Percentiles rank a stretch among this genome's conserved stretches.
Conservation (phyloP, 495 filamentous ascomycete genomes). For the Podospora fimiseda region DNA sequence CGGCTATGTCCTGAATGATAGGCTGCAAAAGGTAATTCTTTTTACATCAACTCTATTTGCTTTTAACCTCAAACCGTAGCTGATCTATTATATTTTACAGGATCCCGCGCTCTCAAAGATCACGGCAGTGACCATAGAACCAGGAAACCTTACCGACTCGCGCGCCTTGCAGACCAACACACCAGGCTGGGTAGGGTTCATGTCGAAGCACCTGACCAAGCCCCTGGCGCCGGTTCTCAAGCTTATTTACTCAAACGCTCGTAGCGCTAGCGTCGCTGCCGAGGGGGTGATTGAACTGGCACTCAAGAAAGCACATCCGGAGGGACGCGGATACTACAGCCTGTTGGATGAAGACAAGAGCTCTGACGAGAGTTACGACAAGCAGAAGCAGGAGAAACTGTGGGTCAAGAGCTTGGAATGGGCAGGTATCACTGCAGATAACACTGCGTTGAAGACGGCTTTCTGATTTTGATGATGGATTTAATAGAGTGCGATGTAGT, state of each 20-base stretch:
- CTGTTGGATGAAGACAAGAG: slow-evolving; percentile 31
- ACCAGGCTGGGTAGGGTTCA: slow-evolving; percentile 21
- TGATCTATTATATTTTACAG: too few relatives aligned
- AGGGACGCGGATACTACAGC: slow-evolving; percentile 36
- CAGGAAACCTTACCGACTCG: slow-evolving; percentile 41
- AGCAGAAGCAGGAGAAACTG: slow-evolving; percentile 35
- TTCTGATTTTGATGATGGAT: too few relatives aligned
- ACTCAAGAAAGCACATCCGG: slow-evolving; percentile 22
- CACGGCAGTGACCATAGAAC: slow-evolving; percentile 41
- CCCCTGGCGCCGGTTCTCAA: slow-evolving; percentile 32
- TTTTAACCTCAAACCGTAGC: too few relatives aligned
- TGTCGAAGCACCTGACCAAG: slow-evolving; percentile 24
- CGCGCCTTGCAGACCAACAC: slow-evolving; percentile 40
- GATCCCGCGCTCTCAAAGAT: slow-evolving; percentile 33
- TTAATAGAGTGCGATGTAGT: too few relatives aligned
- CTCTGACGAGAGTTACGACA: slow-evolving; percentile 33
- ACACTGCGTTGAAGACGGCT: too few relatives aligned
- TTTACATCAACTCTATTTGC: neutral
- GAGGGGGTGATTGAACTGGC: slow-evolving; percentile 30
- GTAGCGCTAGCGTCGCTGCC: slow-evolving; percentile 29
- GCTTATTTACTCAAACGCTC: slow-evolving; percentile 30
- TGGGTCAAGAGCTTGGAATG: slow-evolving; percentile 43
- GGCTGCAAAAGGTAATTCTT: slow-evolving; percentile 33
- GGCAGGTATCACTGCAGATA: slow-evolving; percentile 21
- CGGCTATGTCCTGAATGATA: slow-evolving; percentile 39